Evolutionary conservation across 2,329 filamentous ascomycete species (phyloP), one percentile per base, ranked within the genome.

Genomic region (Colletotrichum limetticola): DNA sequence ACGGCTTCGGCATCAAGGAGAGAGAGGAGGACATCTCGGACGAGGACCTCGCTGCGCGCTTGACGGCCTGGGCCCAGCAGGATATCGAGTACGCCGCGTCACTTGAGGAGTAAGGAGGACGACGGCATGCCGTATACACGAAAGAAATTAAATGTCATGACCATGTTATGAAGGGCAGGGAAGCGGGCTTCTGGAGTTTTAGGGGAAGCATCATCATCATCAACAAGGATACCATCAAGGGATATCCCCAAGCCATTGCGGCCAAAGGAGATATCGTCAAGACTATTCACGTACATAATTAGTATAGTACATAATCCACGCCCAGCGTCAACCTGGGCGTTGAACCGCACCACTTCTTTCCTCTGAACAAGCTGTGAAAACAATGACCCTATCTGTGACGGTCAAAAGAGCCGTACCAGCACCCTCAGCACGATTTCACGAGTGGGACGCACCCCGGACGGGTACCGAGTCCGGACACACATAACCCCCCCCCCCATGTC

Each of bases 1-100:
- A 74, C 3, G 56, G 67, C 67, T 77, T 75, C 65, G 71, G 62
- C 69, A 19, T 72, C 57, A 28, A 72, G 32, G 32, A 52, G 37
- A 62, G 72, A 62, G 53, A 56, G 73, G 74, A 74, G n/a, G 71
- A 71, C 2, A 63, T 77, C 11, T 79, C 76, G 4, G 79, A 86
- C 14, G 80, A 77, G 24, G 83, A 85, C 74, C 78, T 87, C 58
- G 81, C 81, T 76, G 75, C 78, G 65, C 81, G 80, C 72, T 76
- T 86, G n/a, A 83, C 79, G 69, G 73, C 74, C 12, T 85, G 80
- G 77, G 79, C 78, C 46, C 66, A 79, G 68, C 69, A 80, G 78
- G 84, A 86, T 72, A 76, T 79, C 30, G 76, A 81, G 55, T 80
- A 35, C 37, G 26, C 56, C 66, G 64, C 69, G 26, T 12, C 26